A percentile compares a stretch with the other conserved stretches of the same genome.
These are phyloP conservation scores for Pyrenula massariospora DNA, from an alignment of 495 filamentous ascomycete species.

Conservation along the genomic window DNA sequence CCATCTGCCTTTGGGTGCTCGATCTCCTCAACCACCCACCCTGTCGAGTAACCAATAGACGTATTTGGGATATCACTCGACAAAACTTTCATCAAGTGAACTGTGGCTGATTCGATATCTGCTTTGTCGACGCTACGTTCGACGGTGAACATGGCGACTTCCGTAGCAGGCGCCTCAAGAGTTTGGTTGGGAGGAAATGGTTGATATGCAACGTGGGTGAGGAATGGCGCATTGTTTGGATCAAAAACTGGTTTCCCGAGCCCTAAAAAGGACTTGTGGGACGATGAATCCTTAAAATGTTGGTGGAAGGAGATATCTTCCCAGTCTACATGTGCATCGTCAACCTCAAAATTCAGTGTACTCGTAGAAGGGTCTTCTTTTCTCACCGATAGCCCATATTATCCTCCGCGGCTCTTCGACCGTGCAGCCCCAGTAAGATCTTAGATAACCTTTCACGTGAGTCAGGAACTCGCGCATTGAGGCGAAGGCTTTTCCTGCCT, in stretches of 20 bases:
- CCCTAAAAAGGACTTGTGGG: not conserved
- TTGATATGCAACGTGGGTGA: not conserved
- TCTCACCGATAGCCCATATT: not conserved
- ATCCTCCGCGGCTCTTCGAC: not conserved
- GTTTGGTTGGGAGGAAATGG: not conserved
- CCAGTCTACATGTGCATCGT: too few species aligned
- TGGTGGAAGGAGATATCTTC: not conserved
- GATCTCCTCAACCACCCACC: slow-evolving; percentile 3
- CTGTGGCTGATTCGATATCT: not conserved
- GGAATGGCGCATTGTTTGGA: not conserved
- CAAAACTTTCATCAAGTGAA: not conserved
- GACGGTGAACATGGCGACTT: not conserved
- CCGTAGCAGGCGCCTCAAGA: not conserved
- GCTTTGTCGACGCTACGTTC: not conserved
- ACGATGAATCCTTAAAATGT: not conserved
- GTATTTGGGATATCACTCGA: not conserved
- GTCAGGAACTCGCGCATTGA: not conserved
- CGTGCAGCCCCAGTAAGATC: not conserved
- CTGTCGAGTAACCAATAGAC: not conserved
- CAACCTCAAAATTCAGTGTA: too few species aligned
- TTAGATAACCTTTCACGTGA: not conserved
- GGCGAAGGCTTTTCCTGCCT: not conserved
- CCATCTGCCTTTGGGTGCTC: slow-evolving; percentile 20
- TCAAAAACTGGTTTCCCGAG: not conserved
- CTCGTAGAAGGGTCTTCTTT: too few species aligned